Evolutionary conservation across 495 filamentous ascomycete genomes (phyloP).

Genomic region (Neurospora sp.): DNA sequence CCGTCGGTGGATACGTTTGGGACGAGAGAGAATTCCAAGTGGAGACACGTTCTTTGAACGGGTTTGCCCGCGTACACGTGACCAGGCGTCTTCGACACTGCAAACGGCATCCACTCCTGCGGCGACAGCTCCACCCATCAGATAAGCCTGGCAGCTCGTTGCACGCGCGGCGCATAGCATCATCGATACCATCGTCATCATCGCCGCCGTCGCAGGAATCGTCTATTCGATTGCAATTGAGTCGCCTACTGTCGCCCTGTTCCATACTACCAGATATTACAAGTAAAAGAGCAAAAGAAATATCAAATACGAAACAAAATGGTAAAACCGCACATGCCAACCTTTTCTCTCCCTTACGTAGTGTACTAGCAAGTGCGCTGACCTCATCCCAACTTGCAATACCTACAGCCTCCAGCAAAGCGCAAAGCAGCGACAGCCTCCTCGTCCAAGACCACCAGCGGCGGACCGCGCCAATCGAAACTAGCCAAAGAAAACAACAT

Average conservation of each 20-base stretch:
- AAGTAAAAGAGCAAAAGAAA: too few relatives aligned
- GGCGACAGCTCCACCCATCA: neutral
- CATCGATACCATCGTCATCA: neutral
- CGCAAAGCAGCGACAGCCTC: conserved; percentile 18
- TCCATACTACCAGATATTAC: neutral
- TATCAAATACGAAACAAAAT: neutral
- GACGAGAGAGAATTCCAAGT: neutral
- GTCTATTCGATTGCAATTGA: neutral
- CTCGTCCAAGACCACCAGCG: conserved; percentile 9
- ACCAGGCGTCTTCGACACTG: neutral
- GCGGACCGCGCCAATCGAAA: conserved; percentile 51
- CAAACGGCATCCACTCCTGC: neutral
- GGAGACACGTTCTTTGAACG: neutral
- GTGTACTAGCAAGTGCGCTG: neutral
- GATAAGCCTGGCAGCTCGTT: neutral
- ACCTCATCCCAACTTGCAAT: neutral
- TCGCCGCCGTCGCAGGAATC: neutral
- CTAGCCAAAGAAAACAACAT: conserved; percentile 84
- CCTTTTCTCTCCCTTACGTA: neutral
- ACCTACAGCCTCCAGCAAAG: conserved; percentile 30
- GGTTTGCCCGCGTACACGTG: neutral
- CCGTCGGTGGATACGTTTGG: neutral
- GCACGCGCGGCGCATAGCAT: neutral
- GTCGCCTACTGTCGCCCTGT: neutral
- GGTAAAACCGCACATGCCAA: neutral